Conservation (phyloP, 1,139 yeast species). For the Candida neerlandica region DNA sequence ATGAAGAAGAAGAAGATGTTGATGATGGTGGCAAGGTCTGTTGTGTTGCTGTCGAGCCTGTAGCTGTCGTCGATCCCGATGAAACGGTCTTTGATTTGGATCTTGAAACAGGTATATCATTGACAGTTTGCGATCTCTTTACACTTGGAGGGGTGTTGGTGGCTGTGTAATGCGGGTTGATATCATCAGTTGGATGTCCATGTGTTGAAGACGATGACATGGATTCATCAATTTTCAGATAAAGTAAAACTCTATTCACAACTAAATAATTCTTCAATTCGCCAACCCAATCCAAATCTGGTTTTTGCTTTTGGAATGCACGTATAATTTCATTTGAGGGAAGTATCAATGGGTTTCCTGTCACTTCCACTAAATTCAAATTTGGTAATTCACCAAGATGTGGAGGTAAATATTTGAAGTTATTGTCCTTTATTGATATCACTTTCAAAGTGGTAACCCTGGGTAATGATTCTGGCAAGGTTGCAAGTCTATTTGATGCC, state of each 20-base stretch:
- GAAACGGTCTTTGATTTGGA: constrained; percentile 1
- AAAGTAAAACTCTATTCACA: constrained; percentile 30
- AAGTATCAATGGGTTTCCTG: constrained; percentile 63
- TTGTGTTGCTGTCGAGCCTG: constrained; percentile 26
- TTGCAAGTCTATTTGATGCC: constrained; percentile 54
- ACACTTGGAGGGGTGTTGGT: constrained; percentile 24
- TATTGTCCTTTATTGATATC: constrained; percentile 65
- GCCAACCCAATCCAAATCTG: constrained; percentile 57
- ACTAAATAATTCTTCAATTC: constrained; percentile 48
- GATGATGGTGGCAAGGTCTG: constrained; percentile 21
- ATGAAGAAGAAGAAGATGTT: constrained; percentile 59
- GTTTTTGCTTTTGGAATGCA: constrained; percentile 37
- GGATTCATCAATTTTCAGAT: constrained; percentile 24
- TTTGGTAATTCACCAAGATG: constrained; percentile 53
- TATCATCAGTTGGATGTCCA: neutral
- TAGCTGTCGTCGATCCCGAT: neutral
- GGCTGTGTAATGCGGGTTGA: constrained; percentile 12
- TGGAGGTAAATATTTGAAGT: constrained; percentile 59
- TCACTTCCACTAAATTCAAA: constrained; percentile 66
- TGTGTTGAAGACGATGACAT: constrained; percentile 8
- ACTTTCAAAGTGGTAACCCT: constrained; percentile 52
- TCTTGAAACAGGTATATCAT: constrained; percentile 9
- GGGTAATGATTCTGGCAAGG: constrained; percentile 43
- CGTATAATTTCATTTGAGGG: constrained; percentile 48
- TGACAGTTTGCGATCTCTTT: constrained; percentile 52